Conservation (phyloP, 2,329 filamentous ascomycete species). For the Exophiala sideris region DNA sequence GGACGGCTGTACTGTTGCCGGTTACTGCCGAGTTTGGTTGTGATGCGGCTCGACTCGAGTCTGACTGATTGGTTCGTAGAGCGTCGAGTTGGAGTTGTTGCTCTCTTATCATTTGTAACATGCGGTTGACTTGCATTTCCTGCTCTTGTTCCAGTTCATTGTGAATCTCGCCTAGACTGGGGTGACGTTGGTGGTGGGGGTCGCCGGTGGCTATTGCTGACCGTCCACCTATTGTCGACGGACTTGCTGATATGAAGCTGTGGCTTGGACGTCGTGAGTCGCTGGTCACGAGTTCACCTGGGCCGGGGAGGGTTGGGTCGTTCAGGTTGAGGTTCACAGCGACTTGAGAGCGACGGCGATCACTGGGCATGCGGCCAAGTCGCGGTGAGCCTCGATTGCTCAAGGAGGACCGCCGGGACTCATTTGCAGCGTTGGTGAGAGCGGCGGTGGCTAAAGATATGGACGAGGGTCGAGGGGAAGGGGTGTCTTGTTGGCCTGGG, state of each 20-base stretch:
- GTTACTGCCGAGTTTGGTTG: conserved; percentile 28
- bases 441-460: conserved; percentile 74
- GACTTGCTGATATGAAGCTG: conserved; percentile 41
- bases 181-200: conserved; percentile 47
- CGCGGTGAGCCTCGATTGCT: conserved; percentile 35
- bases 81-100: conserved; percentile 47
- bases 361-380: conserved; percentile 33
- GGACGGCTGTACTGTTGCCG: conserved; percentile 37
- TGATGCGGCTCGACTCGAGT: conserved; percentile 11
- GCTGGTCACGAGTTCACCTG: conserved; percentile 37
- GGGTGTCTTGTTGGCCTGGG: conserved; percentile 30
- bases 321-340: conserved; percentile 40
- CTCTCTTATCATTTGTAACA: conserved; percentile 48
- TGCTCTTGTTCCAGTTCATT: conserved; percentile 52
- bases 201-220: conserved; percentile 43
- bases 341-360: conserved; percentile 43
- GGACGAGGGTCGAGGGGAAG: conserved; percentile 58
- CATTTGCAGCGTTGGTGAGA: conserved; percentile 72
- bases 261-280: conserved; percentile 37
- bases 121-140: conserved; percentile 51
- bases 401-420: conserved; percentile 47
- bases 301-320: conserved; percentile 36
- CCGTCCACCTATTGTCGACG: conserved; percentile 42
- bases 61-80: conserved; percentile 34
- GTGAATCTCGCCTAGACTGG: conserved; percentile 49